Conservation (phyloP, 2,329 filamentous ascomycete genomes). For the Aureobasidium subglaciale region DNA sequence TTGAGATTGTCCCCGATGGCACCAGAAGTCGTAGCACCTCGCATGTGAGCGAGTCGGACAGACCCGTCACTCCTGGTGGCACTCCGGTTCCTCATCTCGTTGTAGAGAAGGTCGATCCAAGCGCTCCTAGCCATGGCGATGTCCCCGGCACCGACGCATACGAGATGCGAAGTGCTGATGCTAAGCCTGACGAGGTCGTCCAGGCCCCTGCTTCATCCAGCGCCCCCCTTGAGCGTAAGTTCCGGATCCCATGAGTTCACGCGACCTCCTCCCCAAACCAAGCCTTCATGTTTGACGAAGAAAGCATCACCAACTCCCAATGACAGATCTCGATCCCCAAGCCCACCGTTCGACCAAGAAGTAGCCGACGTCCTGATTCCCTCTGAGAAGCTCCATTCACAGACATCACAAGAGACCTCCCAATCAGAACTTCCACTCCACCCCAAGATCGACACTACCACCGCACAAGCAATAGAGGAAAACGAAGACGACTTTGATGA, state of each 20-base stretch:
- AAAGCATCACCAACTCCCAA: slow-evolving; percentile 50
- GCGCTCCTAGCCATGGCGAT: slow-evolving; percentile 52
- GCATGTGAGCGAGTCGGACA: slow-evolving; percentile 35
- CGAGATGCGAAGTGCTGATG: slow-evolving; percentile 50
- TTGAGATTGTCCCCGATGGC: slow-evolving; percentile 49
- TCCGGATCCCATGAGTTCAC: slow-evolving; percentile 4
- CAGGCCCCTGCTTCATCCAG: slow-evolving; percentile 38
- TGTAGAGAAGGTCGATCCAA: slow-evolving; percentile 55
- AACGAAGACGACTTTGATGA: slow-evolving; percentile 36
- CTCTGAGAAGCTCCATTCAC: slow-evolving; percentile 2
- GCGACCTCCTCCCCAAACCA: slow-evolving; percentile 11
- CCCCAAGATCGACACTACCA: slow-evolving; percentile 7
- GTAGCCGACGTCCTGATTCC: background rate
- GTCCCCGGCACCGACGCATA: slow-evolving; percentile 55
- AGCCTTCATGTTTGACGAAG: slow-evolving; percentile 47
- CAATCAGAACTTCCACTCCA: background rate
- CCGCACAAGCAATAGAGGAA: slow-evolving; percentile 44
- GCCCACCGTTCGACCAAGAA: slow-evolving; percentile 10
- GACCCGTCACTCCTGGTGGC: slow-evolving; percentile 44
- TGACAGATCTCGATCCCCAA: slow-evolving; percentile 37
- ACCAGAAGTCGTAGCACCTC: slow-evolving; percentile 30
- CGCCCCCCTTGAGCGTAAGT: slow-evolving; percentile 52
- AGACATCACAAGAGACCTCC: slow-evolving; percentile 7
- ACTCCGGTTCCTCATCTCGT: slow-evolving; percentile 51
- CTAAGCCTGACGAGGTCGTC: slow-evolving; percentile 51